A percentile compares a stretch with the other conserved stretches of the same genome.
Conservation (phyloP, 2,329 filamentous ascomycete species). For the Ophiostoma novo-ulmi region DNA sequence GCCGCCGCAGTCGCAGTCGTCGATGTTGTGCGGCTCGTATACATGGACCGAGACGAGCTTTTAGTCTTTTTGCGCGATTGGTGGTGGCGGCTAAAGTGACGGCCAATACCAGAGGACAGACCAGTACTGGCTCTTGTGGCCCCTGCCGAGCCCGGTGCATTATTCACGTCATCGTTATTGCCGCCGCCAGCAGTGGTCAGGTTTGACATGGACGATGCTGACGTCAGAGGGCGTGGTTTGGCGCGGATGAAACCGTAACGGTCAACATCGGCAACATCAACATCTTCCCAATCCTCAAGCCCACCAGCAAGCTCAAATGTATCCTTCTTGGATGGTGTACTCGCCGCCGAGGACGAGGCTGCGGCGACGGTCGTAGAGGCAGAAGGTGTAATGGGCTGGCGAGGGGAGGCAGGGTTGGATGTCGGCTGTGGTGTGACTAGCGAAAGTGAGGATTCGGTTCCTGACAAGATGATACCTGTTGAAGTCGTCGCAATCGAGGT, state of each 20-base stretch:
- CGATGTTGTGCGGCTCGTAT: conserved; percentile 47
- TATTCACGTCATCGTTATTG: conserved; percentile 36
- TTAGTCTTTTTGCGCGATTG: not conserved
- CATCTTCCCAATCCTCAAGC: conserved; percentile 63
- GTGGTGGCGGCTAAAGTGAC: conserved; percentile 12
- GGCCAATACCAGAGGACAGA: conserved; percentile 11
- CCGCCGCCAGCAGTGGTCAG: not conserved
- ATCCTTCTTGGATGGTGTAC: not conserved
- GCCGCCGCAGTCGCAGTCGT: conserved; percentile 28
- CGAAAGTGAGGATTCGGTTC: conserved; percentile 18
- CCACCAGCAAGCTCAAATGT: conserved; percentile 51
- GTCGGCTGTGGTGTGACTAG: conserved; percentile 10
- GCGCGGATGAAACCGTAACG: conserved; percentile 62
- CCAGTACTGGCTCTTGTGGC: conserved; percentile 29
- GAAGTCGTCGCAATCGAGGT: conserved; percentile 17
- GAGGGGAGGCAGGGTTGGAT: not conserved
- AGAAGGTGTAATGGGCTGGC: not conserved
- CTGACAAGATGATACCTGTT: conserved; percentile 15
- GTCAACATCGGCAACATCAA: conserved; percentile 57
- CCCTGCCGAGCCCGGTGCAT: conserved; percentile 33
- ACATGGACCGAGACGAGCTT: conserved; percentile 45
- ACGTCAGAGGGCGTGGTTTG: conserved; percentile 38
- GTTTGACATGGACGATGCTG: conserved; percentile 37
- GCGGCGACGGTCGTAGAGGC: not conserved
- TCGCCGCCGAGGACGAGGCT: not conserved